Evolutionary conservation across 139 green algal genomes (phyloP).

Genomic region (Yamagishiella unicocca): DNA sequence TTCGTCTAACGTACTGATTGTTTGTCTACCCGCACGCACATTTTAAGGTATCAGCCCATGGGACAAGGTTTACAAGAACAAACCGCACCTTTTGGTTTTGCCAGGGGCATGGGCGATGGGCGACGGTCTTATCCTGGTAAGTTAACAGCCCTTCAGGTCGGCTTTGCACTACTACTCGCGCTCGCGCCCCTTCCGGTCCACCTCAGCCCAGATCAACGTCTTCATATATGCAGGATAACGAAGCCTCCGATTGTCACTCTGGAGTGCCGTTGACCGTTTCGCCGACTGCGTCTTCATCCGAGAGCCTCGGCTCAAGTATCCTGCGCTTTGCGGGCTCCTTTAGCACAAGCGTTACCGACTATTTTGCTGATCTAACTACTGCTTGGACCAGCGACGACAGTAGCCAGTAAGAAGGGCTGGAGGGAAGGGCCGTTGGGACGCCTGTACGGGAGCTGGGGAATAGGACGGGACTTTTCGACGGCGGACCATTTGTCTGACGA

Average conservation of each 20-base stretch:
- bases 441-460: too few relatives aligned
- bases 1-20: too few relatives aligned
- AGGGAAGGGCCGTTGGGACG: too few relatives aligned
- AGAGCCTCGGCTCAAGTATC: background rate
- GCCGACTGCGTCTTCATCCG: too few relatives aligned
- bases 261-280: background rate
- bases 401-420: too few relatives aligned
- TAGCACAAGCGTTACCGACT: background rate
- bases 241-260: background rate
- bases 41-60: background rate
- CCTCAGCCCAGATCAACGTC: background rate
- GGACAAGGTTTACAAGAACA: background rate
- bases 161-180: too few relatives aligned
- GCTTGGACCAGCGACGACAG: background rate
- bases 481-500: too few relatives aligned
- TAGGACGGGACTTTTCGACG: too few relatives aligned
- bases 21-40: background rate
- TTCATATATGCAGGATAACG: background rate
- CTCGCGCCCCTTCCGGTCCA: too few relatives aligned
- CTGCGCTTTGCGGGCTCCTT: background rate
- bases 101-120: slow-evolving; percentile 19
- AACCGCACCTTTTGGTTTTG: background rate
- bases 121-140: slow-evolving; percentile 19
- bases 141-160: too few relatives aligned
- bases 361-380: background rate